Evolutionary conservation across 2,329 filamentous ascomycete genomes (phyloP), one percentile per base, ranked within the genome.

Genomic region (Cladophialophora immunda): DNA sequence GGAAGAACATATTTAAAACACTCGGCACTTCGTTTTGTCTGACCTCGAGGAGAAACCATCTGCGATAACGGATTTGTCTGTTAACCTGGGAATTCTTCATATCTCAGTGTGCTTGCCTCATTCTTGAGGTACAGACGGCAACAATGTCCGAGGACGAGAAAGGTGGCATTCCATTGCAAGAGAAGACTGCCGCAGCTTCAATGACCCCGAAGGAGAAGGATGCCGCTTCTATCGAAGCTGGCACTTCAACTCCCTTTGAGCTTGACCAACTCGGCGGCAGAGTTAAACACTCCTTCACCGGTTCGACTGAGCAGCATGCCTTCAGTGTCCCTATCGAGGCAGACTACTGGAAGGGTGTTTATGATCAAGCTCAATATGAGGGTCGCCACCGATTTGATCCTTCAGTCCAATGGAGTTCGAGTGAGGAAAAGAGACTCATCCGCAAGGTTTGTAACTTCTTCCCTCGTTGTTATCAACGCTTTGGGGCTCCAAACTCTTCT

Each of bases 241-340:
- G 53, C 36, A 47, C 25, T 34, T 50, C 22, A 27, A 34, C 17
- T 4, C 34, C 34, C 30, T 4, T 52, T 3, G 38, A 58, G 19
- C 15, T 50, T 7, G 54, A 64, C 6, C 53, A 58, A 11, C 17
- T 25, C 53, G 50, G 53, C 13, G 11, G 7, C 19, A 57, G 47
- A 17, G 9, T 32, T 41, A 65, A 60, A 30, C 19, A 60, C 41
- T 8, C 62, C 13, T 65, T 15, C 32, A 34, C 55, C 29, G 34
- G 34, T 38, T 38, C 34, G 34, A 38, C 34, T 15, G 9, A 38
- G 34, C 34, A 38, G 34, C 66, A 76, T 55, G 73, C 74, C 38
- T 88, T 88, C 70, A 77, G 81, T 0, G 84, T 87, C 58, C 81
- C 84, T 2, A 78, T 79, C 2, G 77, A 85, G 1, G 84, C 85